Conservation (phyloP, 2,329 filamentous ascomycete genomes). For the Sordariomycetes sp. region DNA sequence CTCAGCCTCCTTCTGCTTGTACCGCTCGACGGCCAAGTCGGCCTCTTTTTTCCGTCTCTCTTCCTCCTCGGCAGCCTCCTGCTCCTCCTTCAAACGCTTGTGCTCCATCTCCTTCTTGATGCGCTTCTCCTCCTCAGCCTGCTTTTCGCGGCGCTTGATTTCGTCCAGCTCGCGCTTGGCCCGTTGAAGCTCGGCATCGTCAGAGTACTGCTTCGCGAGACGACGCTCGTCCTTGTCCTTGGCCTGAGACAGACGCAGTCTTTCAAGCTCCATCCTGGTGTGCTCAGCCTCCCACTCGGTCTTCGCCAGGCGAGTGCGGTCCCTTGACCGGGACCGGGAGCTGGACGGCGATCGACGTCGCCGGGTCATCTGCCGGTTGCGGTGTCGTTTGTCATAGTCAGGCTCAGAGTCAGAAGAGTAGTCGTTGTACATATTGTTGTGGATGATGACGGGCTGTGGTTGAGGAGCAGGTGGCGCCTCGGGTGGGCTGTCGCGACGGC, state of each 20-base stretch:
- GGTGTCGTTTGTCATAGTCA: constrained; percentile 20
- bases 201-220: constrained; percentile 27
- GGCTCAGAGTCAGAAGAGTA: constrained; percentile 29
- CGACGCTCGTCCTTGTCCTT: constrained; percentile 26
- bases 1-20: constrained; percentile 36
- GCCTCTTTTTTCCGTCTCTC: constrained; percentile 35
- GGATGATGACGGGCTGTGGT: constrained; percentile 43
- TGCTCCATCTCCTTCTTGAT: constrained; percentile 44
- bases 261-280: constrained; percentile 32
- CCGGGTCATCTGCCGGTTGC: constrained; percentile 13
- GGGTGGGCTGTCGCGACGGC: constrained; percentile 32
- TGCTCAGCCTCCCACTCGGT: constrained; percentile 32
- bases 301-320: constrained; percentile 21
- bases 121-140: constrained; percentile 37
- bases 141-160: constrained; percentile 35
- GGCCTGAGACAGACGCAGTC: constrained; percentile 27
- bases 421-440: constrained; percentile 45
- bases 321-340: constrained; percentile 18
- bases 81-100: constrained; percentile 35
- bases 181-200: constrained; percentile 39
- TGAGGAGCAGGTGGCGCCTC: constrained; percentile 15
- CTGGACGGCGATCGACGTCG: constrained; percentile 21
- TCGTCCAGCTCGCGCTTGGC: constrained; percentile 38
- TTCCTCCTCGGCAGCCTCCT: constrained; percentile 31
- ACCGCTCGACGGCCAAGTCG: constrained; percentile 41